Percentiles rank a stretch among this genome's conserved stretches.
These are phyloP conservation scores for Aspergillus texensis DNA, from an alignment of 2,329 filamentous ascomycete species.

Conservation along the genomic window DNA sequence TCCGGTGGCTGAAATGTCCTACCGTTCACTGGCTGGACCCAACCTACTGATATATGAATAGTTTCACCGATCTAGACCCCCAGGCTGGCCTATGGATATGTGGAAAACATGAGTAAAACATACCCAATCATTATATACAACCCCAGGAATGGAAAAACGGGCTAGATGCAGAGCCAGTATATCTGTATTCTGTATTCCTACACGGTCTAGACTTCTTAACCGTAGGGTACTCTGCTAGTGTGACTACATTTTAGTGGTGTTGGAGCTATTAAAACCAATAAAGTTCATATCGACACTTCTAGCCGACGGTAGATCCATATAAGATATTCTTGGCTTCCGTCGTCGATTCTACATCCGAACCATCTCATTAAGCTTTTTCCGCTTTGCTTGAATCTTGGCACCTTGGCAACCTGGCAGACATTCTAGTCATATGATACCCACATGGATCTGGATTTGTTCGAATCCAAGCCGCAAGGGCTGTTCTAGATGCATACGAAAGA, in stretches of 20 bases:
- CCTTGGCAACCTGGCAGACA: not conserved
- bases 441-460: not conserved
- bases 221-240: rapidly evolving
- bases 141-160: not conserved
- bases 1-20: not conserved
- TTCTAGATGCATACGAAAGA: not conserved
- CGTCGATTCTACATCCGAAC: not conserved
- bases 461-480: no score
- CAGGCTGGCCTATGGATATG: not conserved
- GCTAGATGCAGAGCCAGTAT: not conserved
- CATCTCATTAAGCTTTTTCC: not conserved
- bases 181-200: not conserved
- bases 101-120: not conserved
- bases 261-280: not conserved
- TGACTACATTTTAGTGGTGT: not conserved
- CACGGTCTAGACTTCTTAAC: not conserved
- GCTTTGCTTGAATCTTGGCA: not conserved
- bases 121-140: not conserved
- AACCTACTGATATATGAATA: not conserved
- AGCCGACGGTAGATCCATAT: not conserved
- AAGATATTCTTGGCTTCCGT: not conserved
- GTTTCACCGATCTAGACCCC: not conserved
- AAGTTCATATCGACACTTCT: not conserved
- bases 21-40: no score
- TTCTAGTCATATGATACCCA: not conserved